Percentiles rank a stretch among this genome's conserved stretches.
phyloP scores from a whole-genome alignment of 179 eudicot species.

The Drosera spatulata region DNA sequence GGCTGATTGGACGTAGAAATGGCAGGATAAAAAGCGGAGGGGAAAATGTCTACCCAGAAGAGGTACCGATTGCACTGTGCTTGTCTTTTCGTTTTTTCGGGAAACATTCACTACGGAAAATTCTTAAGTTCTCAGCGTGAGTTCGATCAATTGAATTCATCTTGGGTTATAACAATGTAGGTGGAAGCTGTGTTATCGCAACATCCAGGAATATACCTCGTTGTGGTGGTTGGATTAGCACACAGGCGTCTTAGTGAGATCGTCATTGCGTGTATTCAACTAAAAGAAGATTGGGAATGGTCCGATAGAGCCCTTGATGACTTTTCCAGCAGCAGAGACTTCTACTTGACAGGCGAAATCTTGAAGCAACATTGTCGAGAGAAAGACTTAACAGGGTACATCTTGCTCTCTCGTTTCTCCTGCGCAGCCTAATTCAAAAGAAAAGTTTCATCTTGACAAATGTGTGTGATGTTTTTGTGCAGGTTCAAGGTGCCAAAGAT shows the following conservation, averaged over 20 bases:
- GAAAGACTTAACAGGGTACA: constrained; percentile 51
- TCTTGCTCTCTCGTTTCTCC: constrained; percentile 1
- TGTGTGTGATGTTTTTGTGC: constrained; percentile 6
- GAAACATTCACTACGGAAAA: no score
- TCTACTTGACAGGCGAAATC: constrained; percentile 30
- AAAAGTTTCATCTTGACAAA: no score
- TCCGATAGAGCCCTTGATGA: constrained; percentile 13
- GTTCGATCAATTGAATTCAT: neutral
- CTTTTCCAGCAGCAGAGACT: constrained; percentile 6
- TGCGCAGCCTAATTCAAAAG: no score
- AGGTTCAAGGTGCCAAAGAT: constrained; percentile 78
- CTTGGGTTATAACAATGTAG: constrained; percentile 14
- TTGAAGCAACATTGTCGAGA: constrained; percentile 48
- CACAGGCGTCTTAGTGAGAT: constrained; percentile 58
- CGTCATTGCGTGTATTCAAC: constrained; percentile 58
- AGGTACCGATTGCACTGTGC: constrained; percentile 29
- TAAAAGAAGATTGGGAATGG: constrained; percentile 63
- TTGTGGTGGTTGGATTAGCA: constrained; percentile 60
- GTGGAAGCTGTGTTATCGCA: constrained; percentile 58
- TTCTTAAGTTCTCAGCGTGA: no score
- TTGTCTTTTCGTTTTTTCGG: neutral
- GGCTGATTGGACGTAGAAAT: constrained; percentile 81
- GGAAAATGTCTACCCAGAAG: constrained; percentile 93
- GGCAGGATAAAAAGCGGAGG: constrained; percentile 94
- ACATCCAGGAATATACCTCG: constrained; percentile 62